Evolutionary conservation across 805 yeast genomes (phyloP), one percentile per base, ranked within the genome.

Genomic region (Ogataea corticis): DNA sequence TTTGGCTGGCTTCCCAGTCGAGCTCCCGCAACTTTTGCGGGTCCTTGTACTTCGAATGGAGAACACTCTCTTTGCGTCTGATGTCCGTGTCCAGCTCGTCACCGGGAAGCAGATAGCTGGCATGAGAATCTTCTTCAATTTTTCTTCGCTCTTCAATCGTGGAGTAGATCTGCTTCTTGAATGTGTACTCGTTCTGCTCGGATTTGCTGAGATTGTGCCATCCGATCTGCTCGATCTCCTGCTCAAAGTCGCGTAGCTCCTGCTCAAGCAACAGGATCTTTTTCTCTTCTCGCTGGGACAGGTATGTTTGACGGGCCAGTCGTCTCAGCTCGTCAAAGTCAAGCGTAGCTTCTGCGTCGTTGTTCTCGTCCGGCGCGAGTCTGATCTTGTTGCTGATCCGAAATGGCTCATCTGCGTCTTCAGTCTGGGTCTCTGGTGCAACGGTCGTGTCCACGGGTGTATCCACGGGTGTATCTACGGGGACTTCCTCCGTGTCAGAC

Each of bases 21-120:
- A 34, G 23, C 16, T 49, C 58, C n/a, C 53, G 43, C 5, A 50
- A 44, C n/a, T 39, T 44, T 3, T 55, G 58, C 5, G 53, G 53
- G 16, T 58, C 65, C 5, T 55, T 57, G 37, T 57, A 64, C 37
- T 72, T 70, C 2, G 69, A 58, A 45, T 73, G 65, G 36, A 87
- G 66, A 2, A 70, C 71, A 2, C 71, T 75, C 40, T 72, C 74
- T 58, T 84, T 85, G 21, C 82, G 62, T 50, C 75, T 74, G 17
- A 70, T 65, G 50, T 82, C 87, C 10, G 79, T 65, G 34, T 72
- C 71, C 2, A 85, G 84, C 2, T 75, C 76, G 41, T 81, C 88
- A 30, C 76, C 79, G 2, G 87, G 89, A 14, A 84, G 51, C 16
- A 68, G 61, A 50, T 80, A 85, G 5, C 70, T 63, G 3, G 52